Base-by-base conservation (phyloP, 495 filamentous ascomycete genomes). In the Penicillium odoratum region DNA sequence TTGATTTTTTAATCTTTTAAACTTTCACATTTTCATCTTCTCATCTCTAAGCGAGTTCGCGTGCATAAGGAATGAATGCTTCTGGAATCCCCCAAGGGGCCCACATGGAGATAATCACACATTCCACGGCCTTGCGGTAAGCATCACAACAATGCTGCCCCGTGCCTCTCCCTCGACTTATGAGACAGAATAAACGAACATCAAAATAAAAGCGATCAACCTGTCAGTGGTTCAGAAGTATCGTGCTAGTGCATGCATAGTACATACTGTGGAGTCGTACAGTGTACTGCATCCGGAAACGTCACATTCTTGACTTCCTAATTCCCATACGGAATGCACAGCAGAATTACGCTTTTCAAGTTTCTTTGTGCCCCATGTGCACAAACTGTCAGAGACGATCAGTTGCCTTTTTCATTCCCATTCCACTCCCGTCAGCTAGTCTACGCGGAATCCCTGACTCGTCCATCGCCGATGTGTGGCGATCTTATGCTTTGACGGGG, bases 361-460 rank as follows among this genome's bases (percentile, higher is more conserved):
- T 21, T 21, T 21, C 21, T 21, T 21, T 21, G 21, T 21, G 21
- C 21, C 21, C 21, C 21, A 21, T 21, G 21, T 21, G 21, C 21
- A 21, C 21, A 21, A 21, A 21, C 21, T 21, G 21, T 21, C 21
- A 21, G 44, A 15, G 28, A 45, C 33, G 13, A n/a, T 16, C 48
- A 47, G 60, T 58, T 58, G 55, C 60, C 55, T 62, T 31, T 55
- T 47, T 51, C 60, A 59, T 59, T 54, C 57, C 55, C 60, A 59
- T 59, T 54, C 57, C 57, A 38, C n/a, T 21, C 21, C 21, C 21
- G 21, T 21, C 21, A 21, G 21, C 21, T 21, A 21, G 21, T 21
- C 21, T 21, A 21, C 26, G 30, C 46, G 28, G 42, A 25, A 31
- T 42, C 50, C 42, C 40, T 54, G 56, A 48, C 56, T 53, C 38